Base-by-base conservation (phyloP, 2,329 filamentous ascomycete genomes). In the Aureobasidium lini region DNA sequence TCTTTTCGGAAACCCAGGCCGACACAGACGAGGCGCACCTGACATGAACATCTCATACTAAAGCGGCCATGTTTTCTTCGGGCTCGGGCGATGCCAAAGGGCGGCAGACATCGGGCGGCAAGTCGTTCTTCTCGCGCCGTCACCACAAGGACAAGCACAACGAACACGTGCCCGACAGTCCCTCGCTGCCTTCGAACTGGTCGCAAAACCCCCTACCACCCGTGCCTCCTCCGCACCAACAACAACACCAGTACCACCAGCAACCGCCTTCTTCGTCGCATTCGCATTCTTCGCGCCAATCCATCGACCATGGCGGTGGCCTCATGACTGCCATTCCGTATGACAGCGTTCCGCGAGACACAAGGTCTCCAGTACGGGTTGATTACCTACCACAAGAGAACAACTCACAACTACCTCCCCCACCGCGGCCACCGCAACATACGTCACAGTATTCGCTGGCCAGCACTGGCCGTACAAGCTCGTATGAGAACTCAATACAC, bases 291-390 rank as follows among this genome's bases (percentile, higher is more conserved):
- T 91, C 89, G 66, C 81, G 88, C 70, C 85, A 92, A 74, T 81
- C 79, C 11, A 32, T 57, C 43, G 54, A 57, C 43, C 54, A 85
- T 86, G 77, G 86, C 84, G 70, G 87, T 90, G 70, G 87, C 91
- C 84, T 93, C 61, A 90, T 96, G 69, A 90, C 90, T 36, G 87
- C 89, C 31, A 92, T 96, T 64, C 90, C 92, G 34, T 95, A 95
- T 77, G 89, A 95, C 66, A 84, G 78, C 67, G 79, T 87, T 32
- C 71, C 81, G 53, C 71, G 81, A 58, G 87, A 89, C 71, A 81
- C 81, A 50, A 84, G 84, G 69, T 87, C 85, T 28, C 87, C 90
- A 5, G 81, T 90, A 61, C 76, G 87, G 40, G 79, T 89, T 68
- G 88, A 95, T 47, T 89, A 88, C 69, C 77, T 90, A 44, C 85